These are phyloP conservation scores for Lichina pygmaea DNA, from an alignment of 495 filamentous ascomycete species.

Conservation along the genomic window DNA sequence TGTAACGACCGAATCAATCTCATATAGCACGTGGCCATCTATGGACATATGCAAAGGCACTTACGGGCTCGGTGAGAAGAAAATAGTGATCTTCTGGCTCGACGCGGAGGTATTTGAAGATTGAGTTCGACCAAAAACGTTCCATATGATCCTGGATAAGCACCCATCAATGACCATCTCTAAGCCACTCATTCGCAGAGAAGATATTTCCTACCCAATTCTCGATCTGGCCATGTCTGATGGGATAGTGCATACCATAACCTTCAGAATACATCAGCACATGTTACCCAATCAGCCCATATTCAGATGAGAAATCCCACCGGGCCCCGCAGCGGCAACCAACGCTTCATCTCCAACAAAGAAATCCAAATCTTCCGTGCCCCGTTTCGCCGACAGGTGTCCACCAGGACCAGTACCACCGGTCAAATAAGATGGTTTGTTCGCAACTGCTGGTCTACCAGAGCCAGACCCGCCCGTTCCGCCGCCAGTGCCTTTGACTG, in stretches of 20 bases:
- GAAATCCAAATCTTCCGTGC: conserved; percentile 93
- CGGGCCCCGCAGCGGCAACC: conserved; percentile 55
- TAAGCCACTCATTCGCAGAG: no score
- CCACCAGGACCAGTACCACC: conserved; percentile 59
- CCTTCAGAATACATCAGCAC: conserved; percentile 17
- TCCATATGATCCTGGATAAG: conserved; percentile 72
- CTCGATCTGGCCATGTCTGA: conserved; percentile 91
- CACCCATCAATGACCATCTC: no score
- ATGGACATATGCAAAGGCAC: conserved; percentile 5
- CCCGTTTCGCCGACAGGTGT: conserved; percentile 71
- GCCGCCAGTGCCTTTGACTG: conserved; percentile 56
- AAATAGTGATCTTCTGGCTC: conserved; percentile 98
- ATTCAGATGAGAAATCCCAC: conserved; percentile 14
- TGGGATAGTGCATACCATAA: conserved; percentile 90
- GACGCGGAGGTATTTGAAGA: conserved; percentile 95
- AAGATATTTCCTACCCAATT: conserved; percentile 43
- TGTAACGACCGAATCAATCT: conserved; percentile 9
- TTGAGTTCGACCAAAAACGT: conserved; percentile 97
- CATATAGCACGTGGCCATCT: neutral
- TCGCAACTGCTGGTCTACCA: conserved; percentile 66
- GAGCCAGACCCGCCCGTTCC: conserved; percentile 51
- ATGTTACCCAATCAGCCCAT: neutral
- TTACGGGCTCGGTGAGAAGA: conserved; percentile 84
- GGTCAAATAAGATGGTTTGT: conserved; percentile 87
- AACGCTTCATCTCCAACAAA: conserved; percentile 96